A percentile compares a stretch with the other conserved stretches of the same genome.
Evolutionary conservation across 768 basidiomycete genomes (phyloP).

Genomic region (Pulveroboletus sp.): DNA sequence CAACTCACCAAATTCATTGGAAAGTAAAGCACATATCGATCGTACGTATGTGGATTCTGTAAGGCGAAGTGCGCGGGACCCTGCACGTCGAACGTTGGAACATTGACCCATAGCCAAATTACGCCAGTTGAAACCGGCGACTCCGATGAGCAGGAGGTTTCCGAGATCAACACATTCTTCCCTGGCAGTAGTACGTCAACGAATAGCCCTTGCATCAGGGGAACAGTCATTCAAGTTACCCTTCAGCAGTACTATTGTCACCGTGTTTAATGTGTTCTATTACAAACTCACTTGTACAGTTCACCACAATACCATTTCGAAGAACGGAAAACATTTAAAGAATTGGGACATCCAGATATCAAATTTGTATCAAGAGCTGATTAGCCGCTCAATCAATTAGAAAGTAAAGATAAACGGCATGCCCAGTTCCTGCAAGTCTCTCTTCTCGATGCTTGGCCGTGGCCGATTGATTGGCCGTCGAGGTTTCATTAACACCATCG

Average conservation of each 20-base stretch:
- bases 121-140: background rate
- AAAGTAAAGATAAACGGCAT: conserved; percentile 54
- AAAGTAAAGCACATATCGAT: conserved; percentile 7
- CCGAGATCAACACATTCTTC: conserved; percentile 6
- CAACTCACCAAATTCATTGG: conserved; percentile 16
- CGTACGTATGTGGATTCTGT: background rate
- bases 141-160: background rate
- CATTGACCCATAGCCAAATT: background rate
- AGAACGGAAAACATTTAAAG: background rate
- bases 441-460: conserved; percentile 47
- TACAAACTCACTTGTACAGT: conserved; percentile 1
- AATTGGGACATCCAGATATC: background rate
- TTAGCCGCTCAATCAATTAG: conserved; percentile 60
- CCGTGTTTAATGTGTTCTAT: background rate
- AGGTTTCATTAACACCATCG: conserved; percentile 24
- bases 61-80: background rate
- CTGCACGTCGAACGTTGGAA: background rate
- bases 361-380: conserved; percentile 60
- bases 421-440: conserved; percentile 57
- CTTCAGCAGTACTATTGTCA: background rate
- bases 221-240: background rate
- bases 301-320: background rate
- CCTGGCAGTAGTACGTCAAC: conserved; percentile 1
- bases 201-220: background rate
- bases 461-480: conserved; percentile 21